phyloP scores from a whole-genome alignment of 1,284 basidiomycete genomes.

The Irpex sp. region DNA sequence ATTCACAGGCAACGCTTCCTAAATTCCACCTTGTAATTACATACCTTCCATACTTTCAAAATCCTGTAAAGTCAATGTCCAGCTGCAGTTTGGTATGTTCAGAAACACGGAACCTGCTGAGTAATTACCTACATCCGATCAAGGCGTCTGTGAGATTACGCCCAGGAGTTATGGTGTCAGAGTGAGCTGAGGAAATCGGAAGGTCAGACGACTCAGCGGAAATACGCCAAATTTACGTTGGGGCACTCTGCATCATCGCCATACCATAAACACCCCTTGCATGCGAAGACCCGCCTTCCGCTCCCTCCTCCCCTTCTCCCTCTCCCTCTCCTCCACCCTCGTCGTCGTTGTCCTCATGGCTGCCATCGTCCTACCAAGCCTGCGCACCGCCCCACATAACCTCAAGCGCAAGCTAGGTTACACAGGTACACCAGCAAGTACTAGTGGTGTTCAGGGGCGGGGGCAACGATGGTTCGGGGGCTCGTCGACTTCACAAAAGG shows the following conservation, averaged over 20 bases:
- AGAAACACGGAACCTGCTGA: background rate
- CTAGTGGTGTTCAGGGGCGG: background rate
- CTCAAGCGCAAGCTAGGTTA: background rate
- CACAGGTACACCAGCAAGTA: background rate
- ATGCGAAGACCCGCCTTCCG: background rate
- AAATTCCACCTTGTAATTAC: background rate
- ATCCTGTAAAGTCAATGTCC: background rate
- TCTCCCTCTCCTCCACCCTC: background rate
- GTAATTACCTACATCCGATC: background rate
- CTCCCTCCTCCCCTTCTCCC: background rate
- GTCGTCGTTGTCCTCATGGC: slow-evolving; percentile 14
- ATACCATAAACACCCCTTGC: background rate
- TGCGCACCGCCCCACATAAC: slow-evolving; percentile 12
- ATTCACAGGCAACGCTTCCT: background rate
- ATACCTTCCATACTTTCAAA: no score
- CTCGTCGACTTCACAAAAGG: slow-evolving; percentile 38
- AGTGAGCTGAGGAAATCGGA: background rate
- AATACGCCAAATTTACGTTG: slow-evolving; percentile 4
- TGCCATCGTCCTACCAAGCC: slow-evolving; percentile 5
- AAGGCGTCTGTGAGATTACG: background rate
- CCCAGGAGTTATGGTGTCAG: background rate
- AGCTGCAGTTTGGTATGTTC: background rate
- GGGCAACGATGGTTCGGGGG: slow-evolving; percentile 31
- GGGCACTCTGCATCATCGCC: background rate
- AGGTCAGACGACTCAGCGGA: slow-evolving; percentile 5